Conservation (phyloP, 2,329 filamentous ascomycete species). For the Magnaporthales sp. region DNA sequence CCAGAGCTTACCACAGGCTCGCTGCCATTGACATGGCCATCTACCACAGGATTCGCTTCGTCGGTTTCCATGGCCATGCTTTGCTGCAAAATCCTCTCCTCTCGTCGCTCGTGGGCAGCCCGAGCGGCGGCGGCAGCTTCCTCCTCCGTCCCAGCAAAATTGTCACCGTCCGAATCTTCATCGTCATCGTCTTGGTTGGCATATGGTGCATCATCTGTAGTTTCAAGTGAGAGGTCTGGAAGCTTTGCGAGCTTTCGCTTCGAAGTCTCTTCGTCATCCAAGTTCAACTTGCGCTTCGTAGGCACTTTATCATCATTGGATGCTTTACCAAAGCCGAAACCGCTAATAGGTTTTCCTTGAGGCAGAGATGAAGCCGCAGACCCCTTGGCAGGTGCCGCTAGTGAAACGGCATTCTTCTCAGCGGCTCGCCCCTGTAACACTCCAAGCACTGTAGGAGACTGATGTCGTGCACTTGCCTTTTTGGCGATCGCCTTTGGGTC, state of each 20-base stretch:
- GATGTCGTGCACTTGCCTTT: slow-evolving; percentile 56
- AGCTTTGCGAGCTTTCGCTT: slow-evolving; percentile 87
- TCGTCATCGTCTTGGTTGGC: slow-evolving; percentile 53
- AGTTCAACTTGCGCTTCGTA: slow-evolving; percentile 67
- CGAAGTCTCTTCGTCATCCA: slow-evolving; percentile 81
- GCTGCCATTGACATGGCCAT: slow-evolving; percentile 14
- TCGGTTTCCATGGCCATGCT: slow-evolving; percentile 37
- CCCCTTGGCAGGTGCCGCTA: slow-evolving; percentile 4
- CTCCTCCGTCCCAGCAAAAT: slow-evolving; percentile 77
- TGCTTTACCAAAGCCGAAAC: slow-evolving; percentile 73
- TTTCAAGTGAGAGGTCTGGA: slow-evolving; percentile 63
- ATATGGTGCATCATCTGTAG: slow-evolving; percentile 50
- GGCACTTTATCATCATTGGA: slow-evolving; percentile 58
- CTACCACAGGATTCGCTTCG: slow-evolving; percentile 16
- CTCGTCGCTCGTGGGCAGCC: slow-evolving; percentile 76
- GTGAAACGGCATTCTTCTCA: slow-evolving; percentile 19
- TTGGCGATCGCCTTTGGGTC: slow-evolving; percentile 81
- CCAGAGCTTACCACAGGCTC: slow-evolving; percentile 11
- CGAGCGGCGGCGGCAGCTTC: slow-evolving; percentile 79
- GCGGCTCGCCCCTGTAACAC: slow-evolving; percentile 31
- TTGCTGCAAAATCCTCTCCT: slow-evolving; percentile 51
- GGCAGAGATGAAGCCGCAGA: slow-evolving; percentile 5
- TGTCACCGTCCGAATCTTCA: slow-evolving; percentile 65
- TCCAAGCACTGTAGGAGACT: slow-evolving; percentile 45
- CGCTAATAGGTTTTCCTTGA: slow-evolving; percentile 58